Conservation (phyloP, 139 green algal genomes). For the Chlorella sp. region DNA sequence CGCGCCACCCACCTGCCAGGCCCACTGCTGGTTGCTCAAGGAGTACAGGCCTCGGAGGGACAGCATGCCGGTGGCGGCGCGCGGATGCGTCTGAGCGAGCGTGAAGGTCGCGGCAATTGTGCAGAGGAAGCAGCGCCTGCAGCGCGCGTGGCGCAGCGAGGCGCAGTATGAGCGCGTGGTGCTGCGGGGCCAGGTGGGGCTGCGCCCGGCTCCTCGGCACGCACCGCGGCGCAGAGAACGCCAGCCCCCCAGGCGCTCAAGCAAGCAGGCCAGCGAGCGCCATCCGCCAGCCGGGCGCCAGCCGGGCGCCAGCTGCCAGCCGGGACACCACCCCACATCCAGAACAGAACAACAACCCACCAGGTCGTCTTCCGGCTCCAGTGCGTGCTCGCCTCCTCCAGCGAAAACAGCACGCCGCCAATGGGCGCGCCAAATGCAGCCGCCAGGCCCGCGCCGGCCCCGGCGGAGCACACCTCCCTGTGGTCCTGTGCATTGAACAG, state of each 20-base stretch:
- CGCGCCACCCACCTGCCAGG: conserved; percentile 58
- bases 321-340: too few species aligned
- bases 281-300: too few species aligned
- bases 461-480: conserved; percentile 86
- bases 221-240: too few species aligned
- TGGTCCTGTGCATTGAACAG: conserved; percentile 62
- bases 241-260: too few species aligned
- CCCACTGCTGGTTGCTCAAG: conserved; percentile 71
- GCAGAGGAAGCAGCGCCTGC: conserved; percentile 88
- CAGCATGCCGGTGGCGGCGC: conserved; percentile 57
- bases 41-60: conserved; percentile 51
- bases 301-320: too few species aligned
- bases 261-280: too few species aligned
- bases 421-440: conserved; percentile 88
- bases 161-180: too few species aligned
- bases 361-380: conserved; percentile 80
- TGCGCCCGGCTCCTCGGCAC: too few species aligned
- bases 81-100: conserved; percentile 57
- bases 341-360: too few species aligned
- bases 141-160: too few species aligned
- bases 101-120: conserved; percentile 69
- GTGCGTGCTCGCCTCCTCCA: conserved; percentile 84
- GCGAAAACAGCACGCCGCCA: conserved; percentile 90
- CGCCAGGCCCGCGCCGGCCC: conserved; percentile 79
- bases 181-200: too few species aligned